Percentiles rank a stretch among this genome's conserved stretches.
phyloP scores from a whole-genome alignment of 139 green algal genomes.

The Nannochloris sp. region DNA sequence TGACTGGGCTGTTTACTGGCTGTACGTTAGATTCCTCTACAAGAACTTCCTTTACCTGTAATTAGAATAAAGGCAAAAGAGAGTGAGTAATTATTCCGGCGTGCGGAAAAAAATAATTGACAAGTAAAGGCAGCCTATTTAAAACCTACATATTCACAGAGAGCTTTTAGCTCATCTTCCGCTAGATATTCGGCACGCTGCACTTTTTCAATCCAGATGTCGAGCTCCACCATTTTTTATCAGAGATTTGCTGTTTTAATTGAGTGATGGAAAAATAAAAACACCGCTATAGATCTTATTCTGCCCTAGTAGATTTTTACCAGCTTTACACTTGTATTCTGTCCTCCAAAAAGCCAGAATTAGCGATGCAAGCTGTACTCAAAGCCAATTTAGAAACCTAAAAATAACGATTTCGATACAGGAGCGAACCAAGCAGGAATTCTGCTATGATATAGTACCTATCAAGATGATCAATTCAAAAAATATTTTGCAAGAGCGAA shows the following conservation, averaged over 20 bases:
- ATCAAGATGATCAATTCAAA: too few relatives aligned
- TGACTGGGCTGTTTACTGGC: slow-evolving; percentile 94
- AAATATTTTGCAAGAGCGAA: too few relatives aligned
- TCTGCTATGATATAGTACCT: too few relatives aligned
- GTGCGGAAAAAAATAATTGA: too few relatives aligned
- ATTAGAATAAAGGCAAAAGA: neutral
- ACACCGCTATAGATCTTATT: neutral
- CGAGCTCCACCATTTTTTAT: slow-evolving; percentile 48
- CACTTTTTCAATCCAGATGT: slow-evolving; percentile 90
- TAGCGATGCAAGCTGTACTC: too few relatives aligned
- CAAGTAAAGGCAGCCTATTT: too few relatives aligned
- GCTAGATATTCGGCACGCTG: slow-evolving; percentile 78
- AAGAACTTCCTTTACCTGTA: slow-evolving; percentile 93
- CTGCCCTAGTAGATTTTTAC: neutral
- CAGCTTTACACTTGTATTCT: neutral
- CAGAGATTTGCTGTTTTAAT: neutral
- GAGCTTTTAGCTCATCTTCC: slow-evolving; percentile 93
- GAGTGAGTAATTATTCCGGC: neutral
- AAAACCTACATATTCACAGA: slow-evolving; percentile 87
- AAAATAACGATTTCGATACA: too few relatives aligned
- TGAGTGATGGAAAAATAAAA: neutral
- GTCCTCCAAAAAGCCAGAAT: too few relatives aligned
- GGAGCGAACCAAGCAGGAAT: too few relatives aligned
- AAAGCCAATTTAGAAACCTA: too few relatives aligned
- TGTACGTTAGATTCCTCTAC: slow-evolving; percentile 99